Evolutionary conservation across 78 protist species (phyloP).

Genomic region (Dictyostelium citrinum): DNA sequence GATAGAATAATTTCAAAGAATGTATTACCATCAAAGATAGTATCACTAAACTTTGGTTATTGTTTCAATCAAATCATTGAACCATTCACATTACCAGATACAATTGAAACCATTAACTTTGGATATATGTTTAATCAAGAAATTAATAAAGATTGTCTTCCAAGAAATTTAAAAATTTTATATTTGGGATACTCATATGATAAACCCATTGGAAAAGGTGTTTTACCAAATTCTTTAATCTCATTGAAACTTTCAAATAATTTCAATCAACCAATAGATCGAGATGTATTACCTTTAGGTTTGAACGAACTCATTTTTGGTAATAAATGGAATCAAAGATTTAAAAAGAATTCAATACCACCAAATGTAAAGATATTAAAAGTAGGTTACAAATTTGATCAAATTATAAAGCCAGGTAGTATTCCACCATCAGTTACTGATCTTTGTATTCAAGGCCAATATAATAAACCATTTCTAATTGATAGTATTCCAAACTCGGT

Average conservation of each 20-base stretch:
- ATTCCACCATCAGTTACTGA: neutral
- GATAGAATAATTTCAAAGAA: neutral
- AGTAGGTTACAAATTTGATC: neutral
- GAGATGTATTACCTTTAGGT: neutral
- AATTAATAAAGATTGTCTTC: neutral
- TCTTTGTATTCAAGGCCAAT: neutral
- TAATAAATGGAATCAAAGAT: neutral
- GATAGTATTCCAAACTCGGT: neutral
- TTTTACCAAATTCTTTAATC: neutral
- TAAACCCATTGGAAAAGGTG: neutral
- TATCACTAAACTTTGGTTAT: neutral
- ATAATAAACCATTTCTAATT: neutral
- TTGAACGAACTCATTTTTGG: conserved; percentile 1
- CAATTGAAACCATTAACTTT: neutral
- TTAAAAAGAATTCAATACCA: neutral
- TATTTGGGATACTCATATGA: neutral
- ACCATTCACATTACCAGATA: neutral
- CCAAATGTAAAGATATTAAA: neutral
- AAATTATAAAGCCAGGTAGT: neutral
- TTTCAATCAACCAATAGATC: conserved; percentile 5
- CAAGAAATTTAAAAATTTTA: neutral
- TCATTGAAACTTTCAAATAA: neutral
- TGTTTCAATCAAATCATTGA: neutral
- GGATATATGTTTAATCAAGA: neutral
- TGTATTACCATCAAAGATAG: neutral